Conservation (phyloP, 2,329 filamentous ascomycete genomes). For the Fusarium concolor region DNA sequence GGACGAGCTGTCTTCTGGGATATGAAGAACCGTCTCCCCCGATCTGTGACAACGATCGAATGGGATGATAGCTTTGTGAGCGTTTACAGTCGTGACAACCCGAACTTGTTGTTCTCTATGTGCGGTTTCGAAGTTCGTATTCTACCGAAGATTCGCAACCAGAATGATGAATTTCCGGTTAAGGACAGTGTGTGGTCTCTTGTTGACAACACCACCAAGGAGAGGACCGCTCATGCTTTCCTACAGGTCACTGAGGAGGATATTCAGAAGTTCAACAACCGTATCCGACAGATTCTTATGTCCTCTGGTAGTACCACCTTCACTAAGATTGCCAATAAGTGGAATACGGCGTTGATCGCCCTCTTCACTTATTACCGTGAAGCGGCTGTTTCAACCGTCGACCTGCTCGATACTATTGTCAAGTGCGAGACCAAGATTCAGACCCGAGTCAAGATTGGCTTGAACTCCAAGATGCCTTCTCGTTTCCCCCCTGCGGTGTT, state of each 20-base stretch:
- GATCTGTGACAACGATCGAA: constrained; percentile 96
- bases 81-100: constrained; percentile 98
- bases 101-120: constrained; percentile 97
- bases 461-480: constrained; percentile 99
- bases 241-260: constrained; percentile 98
- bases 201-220: constrained; percentile 95
- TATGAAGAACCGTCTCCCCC: constrained; percentile 93
- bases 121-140: constrained; percentile 97
- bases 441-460: constrained; percentile 96
- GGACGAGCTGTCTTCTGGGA: constrained; percentile 99
- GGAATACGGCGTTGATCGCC: constrained; percentile 97
- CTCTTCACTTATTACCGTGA: constrained; percentile 99
- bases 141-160: constrained; percentile 92
- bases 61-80: constrained; percentile 99
- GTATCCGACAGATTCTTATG: constrained; percentile 98
- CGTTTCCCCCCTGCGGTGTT: constrained; percentile 98
- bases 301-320: constrained; percentile 99
- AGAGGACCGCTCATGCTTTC: constrained; percentile 97
- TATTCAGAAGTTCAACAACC: constrained; percentile 98
- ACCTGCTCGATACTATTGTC: constrained; percentile 94
- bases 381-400: constrained; percentile 94
- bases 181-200: constrained; percentile 99
- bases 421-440: constrained; percentile 99
- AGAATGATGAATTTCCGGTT: constrained; percentile 95
- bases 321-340: constrained; percentile 99